A percentile compares a stretch with the other conserved stretches of the same genome.
These are phyloP conservation scores for Colletotrichum liaoningense DNA, from an alignment of 2,329 filamentous ascomycete species.

Conservation along the genomic window DNA sequence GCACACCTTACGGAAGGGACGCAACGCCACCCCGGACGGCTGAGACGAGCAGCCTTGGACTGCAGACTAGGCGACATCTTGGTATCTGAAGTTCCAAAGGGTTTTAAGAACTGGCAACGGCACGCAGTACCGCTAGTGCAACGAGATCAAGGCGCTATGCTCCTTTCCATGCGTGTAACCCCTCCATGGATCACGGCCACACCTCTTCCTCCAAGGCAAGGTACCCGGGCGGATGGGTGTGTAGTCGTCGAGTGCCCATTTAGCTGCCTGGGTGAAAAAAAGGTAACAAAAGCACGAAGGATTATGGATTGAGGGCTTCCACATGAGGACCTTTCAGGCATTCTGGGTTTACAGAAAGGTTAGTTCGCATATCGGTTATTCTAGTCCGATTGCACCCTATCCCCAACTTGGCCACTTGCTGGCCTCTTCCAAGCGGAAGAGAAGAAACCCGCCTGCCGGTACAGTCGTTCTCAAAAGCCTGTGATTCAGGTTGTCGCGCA, in stretches of 20 bases:
- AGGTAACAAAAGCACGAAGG: neutral
- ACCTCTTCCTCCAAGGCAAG: neutral
- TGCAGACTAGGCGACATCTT: neutral
- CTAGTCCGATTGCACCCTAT: too few species aligned
- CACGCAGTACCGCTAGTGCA: neutral
- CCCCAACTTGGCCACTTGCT: neutral
- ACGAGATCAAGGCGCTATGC: neutral
- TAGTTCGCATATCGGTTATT: neutral
- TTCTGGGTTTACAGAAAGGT: neutral
- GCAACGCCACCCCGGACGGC: constrained; percentile 2
- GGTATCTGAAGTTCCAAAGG: too few species aligned
- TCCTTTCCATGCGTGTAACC: neutral
- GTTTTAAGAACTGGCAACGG: neutral
- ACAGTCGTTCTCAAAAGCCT: neutral
- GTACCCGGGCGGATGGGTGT: neutral
- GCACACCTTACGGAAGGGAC: neutral
- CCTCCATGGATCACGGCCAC: neutral
- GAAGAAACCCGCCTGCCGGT: neutral
- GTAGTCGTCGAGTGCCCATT: neutral
- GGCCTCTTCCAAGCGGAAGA: neutral
- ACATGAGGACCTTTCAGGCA: neutral
- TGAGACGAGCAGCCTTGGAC: neutral
- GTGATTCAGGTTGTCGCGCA: neutral
- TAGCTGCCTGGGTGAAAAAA: too few species aligned
- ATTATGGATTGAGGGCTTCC: neutral